phyloP scores from a whole-genome alignment of 345 rosid genomes.

The Geranium rotundifolium region DNA sequence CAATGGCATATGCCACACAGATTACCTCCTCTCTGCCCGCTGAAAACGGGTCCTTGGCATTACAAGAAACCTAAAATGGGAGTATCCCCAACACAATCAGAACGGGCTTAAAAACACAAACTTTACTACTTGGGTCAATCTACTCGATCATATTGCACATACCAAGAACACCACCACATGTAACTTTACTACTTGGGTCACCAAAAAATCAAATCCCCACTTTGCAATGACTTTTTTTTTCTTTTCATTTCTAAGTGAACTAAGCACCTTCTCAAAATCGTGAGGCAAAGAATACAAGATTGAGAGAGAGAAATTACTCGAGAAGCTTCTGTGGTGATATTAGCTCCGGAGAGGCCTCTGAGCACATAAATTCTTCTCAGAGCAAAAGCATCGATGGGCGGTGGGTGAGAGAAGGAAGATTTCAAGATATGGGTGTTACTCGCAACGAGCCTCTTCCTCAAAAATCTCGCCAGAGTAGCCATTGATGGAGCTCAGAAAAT shows the following conservation, averaged over 20 bases:
- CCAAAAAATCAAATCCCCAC: not conserved
- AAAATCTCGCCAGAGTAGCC: not conserved
- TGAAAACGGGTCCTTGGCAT: constrained; percentile 62
- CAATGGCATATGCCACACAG: constrained; percentile 7
- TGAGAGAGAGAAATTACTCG: not conserved
- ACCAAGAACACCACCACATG: too few relatives aligned
- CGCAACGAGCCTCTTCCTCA: not conserved
- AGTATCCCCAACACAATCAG: not conserved
- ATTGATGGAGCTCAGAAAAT: not conserved
- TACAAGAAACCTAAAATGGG: constrained; percentile 61
- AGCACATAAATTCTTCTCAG: not conserved
- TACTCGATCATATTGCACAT: too few relatives aligned
- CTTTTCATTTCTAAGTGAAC: too few relatives aligned
- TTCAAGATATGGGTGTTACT: not conserved
- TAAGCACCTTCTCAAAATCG: not conserved
- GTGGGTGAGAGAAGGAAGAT: not conserved
- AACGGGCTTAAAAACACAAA: too few relatives aligned
- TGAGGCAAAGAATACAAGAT: not conserved
- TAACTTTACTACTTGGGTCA: too few relatives aligned
- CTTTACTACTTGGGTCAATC: too few relatives aligned
- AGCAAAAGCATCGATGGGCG: not conserved
- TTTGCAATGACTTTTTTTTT: too few relatives aligned
- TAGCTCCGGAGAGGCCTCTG: not conserved
- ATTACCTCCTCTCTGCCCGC: constrained; percentile 85
- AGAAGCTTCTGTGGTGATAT: not conserved